Conservation (phyloP, 805 yeast species). For the Huiozyma sinensis region DNA sequence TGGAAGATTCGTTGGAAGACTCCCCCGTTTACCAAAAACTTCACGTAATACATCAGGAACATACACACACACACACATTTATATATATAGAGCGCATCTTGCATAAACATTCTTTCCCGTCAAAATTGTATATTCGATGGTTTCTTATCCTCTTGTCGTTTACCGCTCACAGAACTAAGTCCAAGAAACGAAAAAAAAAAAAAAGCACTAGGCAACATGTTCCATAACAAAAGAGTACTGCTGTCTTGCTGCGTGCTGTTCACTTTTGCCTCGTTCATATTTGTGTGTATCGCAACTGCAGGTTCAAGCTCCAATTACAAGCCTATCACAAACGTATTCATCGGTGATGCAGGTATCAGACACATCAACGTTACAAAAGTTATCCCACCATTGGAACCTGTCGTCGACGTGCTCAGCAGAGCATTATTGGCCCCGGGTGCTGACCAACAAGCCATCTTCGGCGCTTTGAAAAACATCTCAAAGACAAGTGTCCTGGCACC, state of each 20-base stretch:
- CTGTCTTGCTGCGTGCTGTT: constrained; percentile 9
- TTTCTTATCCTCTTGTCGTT: too few species aligned
- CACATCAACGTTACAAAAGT: constrained; percentile 27
- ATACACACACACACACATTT: too few species aligned
- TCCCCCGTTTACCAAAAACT: too few species aligned
- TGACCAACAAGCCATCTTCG: constrained; percentile 12
- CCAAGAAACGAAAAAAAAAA: too few species aligned
- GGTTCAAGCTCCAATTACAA: constrained; percentile 25
- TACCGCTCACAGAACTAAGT: too few species aligned
- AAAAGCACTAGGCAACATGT: neutral
- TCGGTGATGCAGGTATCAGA: constrained; percentile 26
- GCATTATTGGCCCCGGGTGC: constrained; percentile 18
- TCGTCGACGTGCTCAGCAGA: constrained; percentile 19
- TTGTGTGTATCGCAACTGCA: constrained; percentile 23
- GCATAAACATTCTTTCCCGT: too few species aligned
- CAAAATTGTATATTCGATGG: too few species aligned
- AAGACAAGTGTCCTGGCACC: constrained; percentile 22
- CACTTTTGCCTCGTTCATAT: constrained; percentile 18
- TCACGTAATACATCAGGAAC: too few species aligned
- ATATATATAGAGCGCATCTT: too few species aligned
- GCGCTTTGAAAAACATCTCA: constrained; percentile 17
- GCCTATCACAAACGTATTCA: constrained; percentile 22
- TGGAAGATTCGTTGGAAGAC: too few species aligned
- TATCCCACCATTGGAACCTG: constrained; percentile 22
- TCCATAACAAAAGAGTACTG: constrained; percentile 3